Evolutionary conservation across 2,329 filamentous ascomycete genomes (phyloP).

Genomic region (Sporothrix pseudoabietina): DNA sequence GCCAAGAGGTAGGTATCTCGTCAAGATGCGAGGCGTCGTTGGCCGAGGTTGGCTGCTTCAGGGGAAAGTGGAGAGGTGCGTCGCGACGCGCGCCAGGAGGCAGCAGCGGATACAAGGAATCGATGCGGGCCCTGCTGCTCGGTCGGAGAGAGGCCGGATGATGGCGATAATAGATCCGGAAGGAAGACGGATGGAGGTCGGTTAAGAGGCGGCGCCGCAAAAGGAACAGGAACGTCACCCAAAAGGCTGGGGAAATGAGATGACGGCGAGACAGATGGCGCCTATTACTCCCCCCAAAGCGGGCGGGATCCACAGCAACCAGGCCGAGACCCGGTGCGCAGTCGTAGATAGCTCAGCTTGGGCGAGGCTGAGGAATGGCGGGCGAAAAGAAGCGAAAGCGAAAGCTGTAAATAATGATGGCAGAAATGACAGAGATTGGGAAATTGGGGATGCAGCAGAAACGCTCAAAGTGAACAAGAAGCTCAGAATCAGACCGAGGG

Average conservation of each 20-base stretch:
- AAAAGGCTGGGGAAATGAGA: slow-evolving; percentile 21
- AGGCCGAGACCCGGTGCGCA: background rate
- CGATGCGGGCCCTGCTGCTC: background rate
- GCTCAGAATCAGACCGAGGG: background rate
- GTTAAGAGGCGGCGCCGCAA: background rate
- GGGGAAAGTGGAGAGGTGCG: background rate
- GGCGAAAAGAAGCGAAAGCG: background rate
- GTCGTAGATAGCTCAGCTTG: slow-evolving; percentile 2
- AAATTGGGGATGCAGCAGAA: background rate
- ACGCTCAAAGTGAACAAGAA: background rate
- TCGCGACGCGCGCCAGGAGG: slow-evolving; percentile 24
- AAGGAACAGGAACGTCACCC: slow-evolving; percentile 10
- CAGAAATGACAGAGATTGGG: background rate
- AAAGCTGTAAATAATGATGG: background rate
- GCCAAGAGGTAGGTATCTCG: background rate
- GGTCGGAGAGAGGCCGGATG: background rate
- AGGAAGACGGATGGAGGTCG: slow-evolving; percentile 3
- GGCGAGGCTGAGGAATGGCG: no score
- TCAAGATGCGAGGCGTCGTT: background rate
- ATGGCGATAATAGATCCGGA: background rate
- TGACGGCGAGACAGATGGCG: slow-evolving; percentile 16
- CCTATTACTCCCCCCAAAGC: background rate
- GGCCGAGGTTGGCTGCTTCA: slow-evolving; percentile 13
- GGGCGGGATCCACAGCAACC: slow-evolving; percentile 30
- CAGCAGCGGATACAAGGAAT: background rate